Evolutionary conservation across 2,329 filamentous ascomycete species (phyloP), one percentile per base, ranked within the genome.

Genomic region (Xenoacremonium recifei): DNA sequence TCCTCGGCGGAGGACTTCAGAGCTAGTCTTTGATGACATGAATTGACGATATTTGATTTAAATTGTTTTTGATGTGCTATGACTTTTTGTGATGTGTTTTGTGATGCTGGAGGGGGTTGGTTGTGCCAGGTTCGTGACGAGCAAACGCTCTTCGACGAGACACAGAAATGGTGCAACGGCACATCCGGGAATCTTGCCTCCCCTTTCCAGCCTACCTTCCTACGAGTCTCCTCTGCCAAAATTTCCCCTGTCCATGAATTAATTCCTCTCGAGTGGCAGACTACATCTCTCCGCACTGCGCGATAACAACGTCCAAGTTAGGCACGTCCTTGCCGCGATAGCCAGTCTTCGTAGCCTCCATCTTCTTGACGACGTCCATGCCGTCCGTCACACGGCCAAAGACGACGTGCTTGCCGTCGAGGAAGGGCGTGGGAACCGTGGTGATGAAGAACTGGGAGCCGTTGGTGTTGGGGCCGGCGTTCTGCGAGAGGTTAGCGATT

Each of bases 371-470:
- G 5, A 96, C 82, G 45, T 96, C 89, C 79, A 96, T 85, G 27
- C 92, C 91, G 30, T 91, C 87, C 33, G 89, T 75, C 2, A 97
- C 92, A 63, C 87, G 85, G 37, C 93, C 93, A 58, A 97, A 97
- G 15, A 97, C 91, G 42, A 96, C 90, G 65, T 99, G 93, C 70
- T 97, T 97, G 60, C 79, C 80, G 67, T 97, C 87, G 19, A 99
- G 72, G 62, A 95, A 95, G 2, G 89, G 89, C 0, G 92, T 93
- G 5, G 87, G 76, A 2, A 86, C 86, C 0, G 88, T 93, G 3
- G 91, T 96, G 71, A 97, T 92, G 76, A 99, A 99, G 75, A 99
- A 99, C 62, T 97, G 93, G 45, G 83, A 90, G 27, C 93, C 93
- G 66, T 97, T 97, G 52, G 88, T 92, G 68, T 96, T 87, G 40